These are phyloP conservation scores for Fusarium mundagurra DNA, from an alignment of 2,329 filamentous ascomycete species.

Conservation along the genomic window DNA sequence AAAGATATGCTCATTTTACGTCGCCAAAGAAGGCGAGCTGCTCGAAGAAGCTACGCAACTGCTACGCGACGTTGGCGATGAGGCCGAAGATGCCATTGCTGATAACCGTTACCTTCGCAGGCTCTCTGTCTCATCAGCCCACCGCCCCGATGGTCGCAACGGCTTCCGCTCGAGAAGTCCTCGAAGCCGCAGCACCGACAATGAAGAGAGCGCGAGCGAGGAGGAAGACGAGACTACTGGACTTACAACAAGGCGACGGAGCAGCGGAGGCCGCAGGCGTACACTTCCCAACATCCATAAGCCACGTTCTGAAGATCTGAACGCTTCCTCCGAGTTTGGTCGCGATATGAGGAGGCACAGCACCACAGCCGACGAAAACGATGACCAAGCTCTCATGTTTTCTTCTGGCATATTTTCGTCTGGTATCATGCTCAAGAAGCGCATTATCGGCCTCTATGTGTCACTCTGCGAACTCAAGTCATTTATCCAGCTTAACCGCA, in stretches of 20 bases:
- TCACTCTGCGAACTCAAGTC: slow-evolving; percentile 95
- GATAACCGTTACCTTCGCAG: slow-evolving; percentile 50
- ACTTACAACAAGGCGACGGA: slow-evolving; percentile 59
- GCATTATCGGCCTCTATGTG: slow-evolving; percentile 87
- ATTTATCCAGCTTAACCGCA: slow-evolving; percentile 94
- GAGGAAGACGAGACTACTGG: slow-evolving; percentile 70
- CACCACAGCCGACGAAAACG: slow-evolving; percentile 78
- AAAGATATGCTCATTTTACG: slow-evolving; percentile 92
- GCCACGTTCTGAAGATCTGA: slow-evolving; percentile 62
- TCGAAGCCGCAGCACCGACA: slow-evolving; percentile 59
- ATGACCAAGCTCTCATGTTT: slow-evolving; percentile 75
- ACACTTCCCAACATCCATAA: slow-evolving; percentile 50
- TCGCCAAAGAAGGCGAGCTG: slow-evolving; percentile 88
- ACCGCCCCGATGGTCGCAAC: slow-evolving; percentile 19
- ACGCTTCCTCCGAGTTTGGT: slow-evolving; percentile 68
- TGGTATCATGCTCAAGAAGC: slow-evolving; percentile 90
- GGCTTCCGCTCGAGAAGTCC: slow-evolving; percentile 47
- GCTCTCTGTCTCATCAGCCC: slow-evolving; percentile 42
- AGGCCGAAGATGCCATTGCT: slow-evolving; percentile 65
- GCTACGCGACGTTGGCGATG: slow-evolving; percentile 77
- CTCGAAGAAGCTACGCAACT: slow-evolving; percentile 81
- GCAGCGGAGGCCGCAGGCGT: slow-evolving; percentile 52
- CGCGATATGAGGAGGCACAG: slow-evolving; percentile 68
- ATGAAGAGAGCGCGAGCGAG: slow-evolving; percentile 73
- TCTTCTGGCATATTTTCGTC: slow-evolving; percentile 71